Evolutionary conservation across 1,139 yeast species (phyloP).

Genomic region (Geotrichum restrictum): DNA sequence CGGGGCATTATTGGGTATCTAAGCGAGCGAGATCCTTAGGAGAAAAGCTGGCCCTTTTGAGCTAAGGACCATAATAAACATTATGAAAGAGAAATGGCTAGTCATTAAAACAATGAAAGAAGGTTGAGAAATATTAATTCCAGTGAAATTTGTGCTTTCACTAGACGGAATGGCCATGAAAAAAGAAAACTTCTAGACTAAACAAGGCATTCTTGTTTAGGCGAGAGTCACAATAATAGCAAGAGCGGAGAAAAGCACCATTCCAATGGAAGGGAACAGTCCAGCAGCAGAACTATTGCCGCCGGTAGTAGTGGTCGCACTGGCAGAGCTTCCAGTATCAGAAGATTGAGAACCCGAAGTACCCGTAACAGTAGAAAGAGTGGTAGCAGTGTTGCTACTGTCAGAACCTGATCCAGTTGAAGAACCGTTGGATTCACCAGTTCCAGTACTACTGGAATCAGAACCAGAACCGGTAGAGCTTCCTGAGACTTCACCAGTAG

Average conservation of each 20-base stretch:
- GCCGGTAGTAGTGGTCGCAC: constrained; percentile 1
- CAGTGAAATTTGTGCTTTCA: too few relatives aligned
- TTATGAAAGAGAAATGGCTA: not conserved
- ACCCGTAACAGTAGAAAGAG: constrained; percentile 7
- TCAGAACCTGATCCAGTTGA: not conserved
- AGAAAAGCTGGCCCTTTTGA: too few relatives aligned
- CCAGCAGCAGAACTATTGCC: not conserved
- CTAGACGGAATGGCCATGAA: too few relatives aligned
- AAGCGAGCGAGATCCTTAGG: too few relatives aligned
- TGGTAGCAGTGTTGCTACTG: not conserved
- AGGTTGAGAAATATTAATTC: too few relatives aligned
- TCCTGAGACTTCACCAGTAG: not conserved
- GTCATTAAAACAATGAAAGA: not conserved
- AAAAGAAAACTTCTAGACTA: too few relatives aligned
- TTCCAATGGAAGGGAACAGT: not conserved
- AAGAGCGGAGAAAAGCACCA: not conserved
- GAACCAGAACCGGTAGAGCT: too few relatives aligned
- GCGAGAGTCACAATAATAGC: not conserved
- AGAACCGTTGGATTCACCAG: not conserved
- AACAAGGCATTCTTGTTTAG: not conserved
- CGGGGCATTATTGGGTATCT: too few relatives aligned
- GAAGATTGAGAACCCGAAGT: not conserved
- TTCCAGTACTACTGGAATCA: not conserved
- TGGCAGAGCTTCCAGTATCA: not conserved
- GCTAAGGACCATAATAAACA: not conserved